Evolutionary conservation across 208 protist species (phyloP), one percentile per base, ranked within the genome.

Genomic region (Acanthamoeba healyi): DNA sequence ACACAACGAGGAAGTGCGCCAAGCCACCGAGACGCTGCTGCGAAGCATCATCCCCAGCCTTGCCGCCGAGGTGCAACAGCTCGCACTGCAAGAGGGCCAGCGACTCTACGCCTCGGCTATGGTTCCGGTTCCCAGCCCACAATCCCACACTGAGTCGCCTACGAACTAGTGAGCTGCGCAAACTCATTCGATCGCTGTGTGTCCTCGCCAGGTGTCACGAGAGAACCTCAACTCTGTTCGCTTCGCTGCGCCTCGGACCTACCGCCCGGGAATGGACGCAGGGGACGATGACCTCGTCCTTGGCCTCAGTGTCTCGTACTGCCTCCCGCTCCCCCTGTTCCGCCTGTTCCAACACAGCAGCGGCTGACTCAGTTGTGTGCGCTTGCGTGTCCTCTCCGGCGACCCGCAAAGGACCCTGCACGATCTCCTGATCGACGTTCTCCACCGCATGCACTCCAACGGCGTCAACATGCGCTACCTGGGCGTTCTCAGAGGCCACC

Each of bases 401-500:
- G 10, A 54, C 49, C 49, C 15, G 10, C 6, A 6, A 6, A 77
- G 63, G 36, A 34, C 29, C 15, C 63, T 92, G 5, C 86, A 92
- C 61, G 61, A 54, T 22, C 86, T 49, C 6, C 61, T 92, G 56
- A 92, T 92, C 26, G 29, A 29, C 10, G 29, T 92, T 22, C 42
- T 92, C 10, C 86, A 92, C 46, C 49, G 63, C 86, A 92, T 92
- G 86, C 86, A 92, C 36, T 19, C 19, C 22, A 77, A 36, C 34
- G 86, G 86, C 46, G 63, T 92, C 24, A 92, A 92, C 40, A 19
- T 9, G 58, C 34, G 86, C 6, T 92, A 92, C 36, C 61, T 92
- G 29, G 86, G 86, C 29, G 63, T 77, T 10, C 38, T 92, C 15
- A 5, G 44, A 42, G 81, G 54, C 9, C 26, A 88, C 36, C 81